Evolutionary conservation across 805 yeast genomes (phyloP).

Genomic region (Brettanomyces anomalus): DNA sequence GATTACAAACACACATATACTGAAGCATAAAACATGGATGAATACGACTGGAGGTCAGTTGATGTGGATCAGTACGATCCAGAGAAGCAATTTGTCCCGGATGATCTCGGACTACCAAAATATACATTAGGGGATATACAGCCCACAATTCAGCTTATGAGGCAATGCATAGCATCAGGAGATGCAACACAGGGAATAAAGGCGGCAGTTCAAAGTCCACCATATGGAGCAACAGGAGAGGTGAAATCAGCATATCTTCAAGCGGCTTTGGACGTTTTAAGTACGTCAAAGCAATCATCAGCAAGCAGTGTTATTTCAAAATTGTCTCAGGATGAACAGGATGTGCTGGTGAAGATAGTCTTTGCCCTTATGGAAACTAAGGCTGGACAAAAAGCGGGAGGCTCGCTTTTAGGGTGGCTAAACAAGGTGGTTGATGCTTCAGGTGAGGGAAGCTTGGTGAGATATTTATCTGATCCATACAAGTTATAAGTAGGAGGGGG

Average conservation of each 20-base stretch:
- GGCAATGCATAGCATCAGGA: slow-evolving; percentile 61
- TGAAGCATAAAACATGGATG: slow-evolving; percentile 9
- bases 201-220: slow-evolving; percentile 61
- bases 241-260: slow-evolving; percentile 44
- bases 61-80: slow-evolving; percentile 90
- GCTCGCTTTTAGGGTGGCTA: slow-evolving; percentile 80
- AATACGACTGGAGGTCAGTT: slow-evolving; percentile 88
- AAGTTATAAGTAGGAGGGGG: slow-evolving; percentile 6
- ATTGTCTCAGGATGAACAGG: slow-evolving; percentile 59
- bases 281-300: slow-evolving; percentile 59
- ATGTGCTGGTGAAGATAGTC: slow-evolving; percentile 70
- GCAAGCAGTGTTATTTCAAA: slow-evolving; percentile 50
- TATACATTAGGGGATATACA: slow-evolving; percentile 47
- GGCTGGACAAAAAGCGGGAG: slow-evolving; percentile 80
- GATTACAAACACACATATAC: neutral
- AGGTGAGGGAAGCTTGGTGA: slow-evolving; percentile 83
- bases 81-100: slow-evolving; percentile 40
- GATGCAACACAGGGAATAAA: slow-evolving; percentile 59
- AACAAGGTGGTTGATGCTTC: slow-evolving; percentile 78
- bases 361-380: slow-evolving; percentile 77
- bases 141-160: slow-evolving; percentile 45
- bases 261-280: slow-evolving; percentile 63
- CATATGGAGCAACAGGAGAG: slow-evolving; percentile 65
- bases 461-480: slow-evolving; percentile 66
- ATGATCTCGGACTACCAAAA: slow-evolving; percentile 26